phyloP scores from a whole-genome alignment of 129 eudicot genomes.

The Artemisia tridentata region DNA sequence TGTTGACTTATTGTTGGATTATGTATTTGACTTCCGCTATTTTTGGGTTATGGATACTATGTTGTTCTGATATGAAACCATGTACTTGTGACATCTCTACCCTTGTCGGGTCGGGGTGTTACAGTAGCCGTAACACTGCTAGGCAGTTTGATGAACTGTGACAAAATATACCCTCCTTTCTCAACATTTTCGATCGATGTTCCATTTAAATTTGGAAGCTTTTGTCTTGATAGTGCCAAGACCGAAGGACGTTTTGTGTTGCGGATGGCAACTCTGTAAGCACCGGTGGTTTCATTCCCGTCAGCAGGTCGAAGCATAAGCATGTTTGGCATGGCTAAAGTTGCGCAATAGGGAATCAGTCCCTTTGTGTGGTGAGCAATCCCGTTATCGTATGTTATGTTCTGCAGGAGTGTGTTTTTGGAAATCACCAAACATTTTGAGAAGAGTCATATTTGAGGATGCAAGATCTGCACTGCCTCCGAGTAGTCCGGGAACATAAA shows the following conservation, averaged over 20 bases:
- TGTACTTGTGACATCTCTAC: too few species aligned
- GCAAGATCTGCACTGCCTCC: slow-evolving; percentile 75
- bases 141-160: slow-evolving; percentile 41
- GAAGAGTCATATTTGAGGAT: slow-evolving; percentile 64
- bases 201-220: slow-evolving; percentile 20
- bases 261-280: slow-evolving; percentile 43
- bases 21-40: too few species aligned
- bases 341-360: slow-evolving; percentile 61
- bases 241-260: slow-evolving; percentile 53
- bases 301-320: slow-evolving; percentile 71
- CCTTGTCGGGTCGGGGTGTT: too few species aligned
- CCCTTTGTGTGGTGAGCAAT: slow-evolving; percentile 60
- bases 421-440: slow-evolving; percentile 56
- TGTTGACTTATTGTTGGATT: too few species aligned
- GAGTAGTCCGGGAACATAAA: slow-evolving; percentile 43
- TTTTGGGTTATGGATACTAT: too few species aligned
- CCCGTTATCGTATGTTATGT: slow-evolving; percentile 54
- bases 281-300: slow-evolving; percentile 64
- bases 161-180: slow-evolving; percentile 53
- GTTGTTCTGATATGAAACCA: too few species aligned
- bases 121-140: too few species aligned
- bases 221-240: slow-evolving; percentile 61
- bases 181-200: slow-evolving; percentile 48
- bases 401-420: slow-evolving; percentile 53
- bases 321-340: slow-evolving; percentile 75